phyloP scores from a whole-genome alignment of 148 eudicot species.

The Suaeda aralocaspica region DNA sequence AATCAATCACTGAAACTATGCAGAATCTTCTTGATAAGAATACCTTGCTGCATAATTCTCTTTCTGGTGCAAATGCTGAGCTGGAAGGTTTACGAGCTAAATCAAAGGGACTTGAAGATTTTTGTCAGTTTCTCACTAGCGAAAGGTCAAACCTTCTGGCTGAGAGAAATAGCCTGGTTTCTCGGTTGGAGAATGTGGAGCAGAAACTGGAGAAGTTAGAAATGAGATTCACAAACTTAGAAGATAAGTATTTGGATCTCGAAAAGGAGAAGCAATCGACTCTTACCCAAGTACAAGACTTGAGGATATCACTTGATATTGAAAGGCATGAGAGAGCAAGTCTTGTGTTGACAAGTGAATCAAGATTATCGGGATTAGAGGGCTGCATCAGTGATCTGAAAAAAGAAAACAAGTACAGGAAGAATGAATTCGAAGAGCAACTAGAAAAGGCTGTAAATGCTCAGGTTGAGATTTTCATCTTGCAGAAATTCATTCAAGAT shows the following conservation, averaged over 20 bases:
- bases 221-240: constrained; percentile 54
- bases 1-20: constrained; percentile 63
- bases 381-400: constrained; percentile 51
- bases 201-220: constrained; percentile 57
- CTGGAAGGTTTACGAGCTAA: constrained; percentile 78
- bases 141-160: constrained; percentile 60
- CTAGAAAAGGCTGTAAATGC: constrained; percentile 74
- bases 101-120: constrained; percentile 74
- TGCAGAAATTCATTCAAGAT: constrained; percentile 80
- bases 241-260: constrained; percentile 53
- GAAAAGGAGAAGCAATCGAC: constrained; percentile 67
- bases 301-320: constrained; percentile 47
- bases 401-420: constrained; percentile 60
- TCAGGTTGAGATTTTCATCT: constrained; percentile 78
- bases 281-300: constrained; percentile 48
- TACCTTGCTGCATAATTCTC: constrained; percentile 60
- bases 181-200: constrained; percentile 67
- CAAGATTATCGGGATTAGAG: constrained; percentile 60
- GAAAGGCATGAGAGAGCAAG: constrained; percentile 62
- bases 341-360: constrained; percentile 44
- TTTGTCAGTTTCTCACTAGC: constrained; percentile 56
- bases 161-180: constrained; percentile 52
- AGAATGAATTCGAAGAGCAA: constrained; percentile 81
- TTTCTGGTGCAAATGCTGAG: constrained; percentile 61
- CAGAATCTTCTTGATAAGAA: constrained; percentile 75